Evolutionary conservation across 2,329 filamentous ascomycete species (phyloP).

Genomic region (Rugonectria rugulosa): DNA sequence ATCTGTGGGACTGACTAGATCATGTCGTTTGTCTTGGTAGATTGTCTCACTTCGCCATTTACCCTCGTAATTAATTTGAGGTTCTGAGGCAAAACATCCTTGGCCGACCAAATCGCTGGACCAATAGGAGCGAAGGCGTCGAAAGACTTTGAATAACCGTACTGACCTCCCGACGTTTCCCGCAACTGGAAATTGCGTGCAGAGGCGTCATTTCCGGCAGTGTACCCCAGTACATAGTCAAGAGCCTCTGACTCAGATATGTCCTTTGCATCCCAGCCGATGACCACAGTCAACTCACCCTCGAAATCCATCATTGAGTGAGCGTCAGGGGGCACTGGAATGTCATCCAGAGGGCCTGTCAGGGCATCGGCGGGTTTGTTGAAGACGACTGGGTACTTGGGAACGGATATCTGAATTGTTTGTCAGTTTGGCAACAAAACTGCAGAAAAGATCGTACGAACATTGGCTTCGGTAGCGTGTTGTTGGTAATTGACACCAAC

Average conservation of each 20-base stretch:
- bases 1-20: conserved; percentile 11
- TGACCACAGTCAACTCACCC: conserved; percentile 54
- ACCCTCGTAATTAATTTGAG: conserved; percentile 9
- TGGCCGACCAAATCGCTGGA: conserved; percentile 1
- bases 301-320: conserved; percentile 49
- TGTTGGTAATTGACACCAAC: too few species aligned
- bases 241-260: conserved; percentile 52
- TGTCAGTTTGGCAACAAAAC: too few species aligned
- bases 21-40: conserved; percentile 10
- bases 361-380: conserved; percentile 5
- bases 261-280: conserved; percentile 57
- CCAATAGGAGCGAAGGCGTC: conserved; percentile 14
- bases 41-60: conserved; percentile 9
- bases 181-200: conserved; percentile 14
- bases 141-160: conserved; percentile 14
- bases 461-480: too few species aligned
- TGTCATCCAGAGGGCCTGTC: conserved; percentile 4
- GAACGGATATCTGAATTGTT: too few species aligned
- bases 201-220: conserved; percentile 61
- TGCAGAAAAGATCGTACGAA: too few species aligned
- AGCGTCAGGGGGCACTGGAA: conserved; percentile 6
- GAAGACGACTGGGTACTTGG: conserved; percentile 12
- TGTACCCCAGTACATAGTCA: conserved; percentile 60
- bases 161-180: conserved; percentile 11
- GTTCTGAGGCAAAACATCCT: conserved; percentile 3